Evolutionary conservation across 495 filamentous ascomycete genomes (phyloP).

Genomic region (Trichoderma virens): DNA sequence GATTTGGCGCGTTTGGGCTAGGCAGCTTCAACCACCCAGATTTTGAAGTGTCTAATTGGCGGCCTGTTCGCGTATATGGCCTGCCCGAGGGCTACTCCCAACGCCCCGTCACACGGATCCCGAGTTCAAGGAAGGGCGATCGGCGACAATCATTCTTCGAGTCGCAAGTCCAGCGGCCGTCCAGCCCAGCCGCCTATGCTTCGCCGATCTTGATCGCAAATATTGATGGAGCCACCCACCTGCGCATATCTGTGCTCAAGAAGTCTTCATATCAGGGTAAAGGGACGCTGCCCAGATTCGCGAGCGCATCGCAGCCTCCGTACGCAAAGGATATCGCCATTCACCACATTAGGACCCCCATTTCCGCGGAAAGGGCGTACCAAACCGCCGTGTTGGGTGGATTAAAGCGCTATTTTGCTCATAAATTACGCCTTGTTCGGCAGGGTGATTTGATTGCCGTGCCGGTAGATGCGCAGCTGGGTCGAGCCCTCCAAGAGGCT

Average conservation of each 20-base stretch:
- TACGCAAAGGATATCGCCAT: conserved; percentile 85
- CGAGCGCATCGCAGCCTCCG: conserved; percentile 60
- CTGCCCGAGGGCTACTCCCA: conserved; percentile 63
- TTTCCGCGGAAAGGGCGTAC: conserved; percentile 74
- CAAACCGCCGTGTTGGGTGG: conserved; percentile 77
- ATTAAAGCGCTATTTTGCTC: conserved; percentile 79
- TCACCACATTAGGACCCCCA: conserved; percentile 80
- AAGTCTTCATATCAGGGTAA: conserved; percentile 33
- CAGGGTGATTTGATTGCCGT: conserved; percentile 82
- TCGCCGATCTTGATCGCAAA: conserved; percentile 84
- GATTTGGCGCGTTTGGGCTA: conserved; percentile 46
- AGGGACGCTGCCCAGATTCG: conserved; percentile 39
- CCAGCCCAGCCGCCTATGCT: conserved; percentile 59
- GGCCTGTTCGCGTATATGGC: conserved; percentile 79
- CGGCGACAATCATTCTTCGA: conserved; percentile 48
- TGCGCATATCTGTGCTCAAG: conserved; percentile 59
- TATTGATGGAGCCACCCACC: conserved; percentile 64
- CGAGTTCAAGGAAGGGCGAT: conserved; percentile 41
- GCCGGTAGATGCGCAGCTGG: conserved; percentile 73
- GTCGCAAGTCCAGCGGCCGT: conserved; percentile 40
- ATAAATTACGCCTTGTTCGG: conserved; percentile 66
- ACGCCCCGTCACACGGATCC: conserved; percentile 43
- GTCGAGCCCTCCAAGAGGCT: conserved; percentile 61
- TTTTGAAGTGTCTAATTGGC: conserved; percentile 46
- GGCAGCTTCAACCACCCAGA: conserved; percentile 44